Evolutionary conservation across 2,329 filamentous ascomycete genomes (phyloP), one percentile per base, ranked within the genome.

Genomic region (Fusarium fujikuroi): DNA sequence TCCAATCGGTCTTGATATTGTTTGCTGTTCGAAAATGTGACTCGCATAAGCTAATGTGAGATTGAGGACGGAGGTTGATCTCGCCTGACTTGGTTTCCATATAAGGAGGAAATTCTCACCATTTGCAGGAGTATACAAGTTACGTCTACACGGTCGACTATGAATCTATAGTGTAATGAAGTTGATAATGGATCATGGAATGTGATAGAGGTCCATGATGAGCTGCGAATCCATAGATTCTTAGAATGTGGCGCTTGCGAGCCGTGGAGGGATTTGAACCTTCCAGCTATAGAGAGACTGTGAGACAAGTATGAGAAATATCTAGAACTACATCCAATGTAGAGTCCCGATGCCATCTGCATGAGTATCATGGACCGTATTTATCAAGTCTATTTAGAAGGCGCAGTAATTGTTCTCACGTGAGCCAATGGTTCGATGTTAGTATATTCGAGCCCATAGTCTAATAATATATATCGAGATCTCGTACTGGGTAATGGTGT

Each of bases 1-100:
- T 21, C 18, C n/a, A 40, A 39, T 23, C 37, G 66, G 64, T 68
- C 66, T 70, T 56, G 58, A 39, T 50, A 28, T 23, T 34, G 37
- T 8, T 11, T 16, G 30, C 47, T 53, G 46, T 21, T 18, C 43
- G 23, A n/a, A 23, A 34, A n/a, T 40, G 50, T 54, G 50, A 42
- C 15, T 28, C 19, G 36, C 28, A 30, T 30, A 30, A 30, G 12
- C 28, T 25, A 23, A 32, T 32, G n/a, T 50, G 19, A 28, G 19
- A 37, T n/a, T 32, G 25, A 30, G 30, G 9, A 47, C 7, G 21
- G 18, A 18, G 19, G n/a, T 28, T 37, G 30, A 19, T 34, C 11
- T 34, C 11, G 16, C n/a, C 47, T 50, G 21, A 23, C 47, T 34
- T 34, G 30, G 16, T n/a, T 50, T 34, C 30, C 11, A 34, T 34